phyloP scores from a whole-genome alignment of 2,329 filamentous ascomycete genomes.

The Davidsoniella australis region DNA sequence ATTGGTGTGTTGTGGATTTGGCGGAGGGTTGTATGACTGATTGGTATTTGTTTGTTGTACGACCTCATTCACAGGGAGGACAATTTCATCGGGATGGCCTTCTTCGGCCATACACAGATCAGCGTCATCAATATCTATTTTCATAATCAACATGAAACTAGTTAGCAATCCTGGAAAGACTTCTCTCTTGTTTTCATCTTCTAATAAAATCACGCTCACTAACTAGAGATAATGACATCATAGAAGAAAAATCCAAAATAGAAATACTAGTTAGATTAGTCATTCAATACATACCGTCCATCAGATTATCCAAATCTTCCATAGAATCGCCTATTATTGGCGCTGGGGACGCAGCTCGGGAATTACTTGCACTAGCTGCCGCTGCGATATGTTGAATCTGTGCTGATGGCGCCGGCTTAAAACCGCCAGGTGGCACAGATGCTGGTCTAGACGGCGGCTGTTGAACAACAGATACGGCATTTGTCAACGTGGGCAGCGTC shows the following conservation, averaged over 20 bases:
- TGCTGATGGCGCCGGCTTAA: slow-evolving; percentile 5
- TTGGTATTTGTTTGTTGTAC: background rate
- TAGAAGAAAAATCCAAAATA: no score
- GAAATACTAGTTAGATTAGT: no score
- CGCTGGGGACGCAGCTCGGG: slow-evolving; percentile 8
- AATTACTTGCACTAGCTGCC: slow-evolving; percentile 8
- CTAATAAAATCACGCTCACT: no score
- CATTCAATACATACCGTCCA: slow-evolving; percentile 15
- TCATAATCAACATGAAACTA: background rate
- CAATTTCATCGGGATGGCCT: slow-evolving; percentile 62
- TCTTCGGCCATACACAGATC: slow-evolving; percentile 56
- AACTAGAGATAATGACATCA: background rate
- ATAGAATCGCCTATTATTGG: slow-evolving; percentile 7
- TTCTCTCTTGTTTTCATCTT: no score
- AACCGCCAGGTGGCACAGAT: background rate
- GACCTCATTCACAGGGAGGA: slow-evolving; percentile 25
- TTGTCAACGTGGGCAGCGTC: background rate
- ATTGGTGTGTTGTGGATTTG: slow-evolving; percentile 13
- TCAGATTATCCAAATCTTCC: slow-evolving; percentile 14
- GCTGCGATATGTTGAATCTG: slow-evolving; percentile 20
- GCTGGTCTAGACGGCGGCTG: background rate
- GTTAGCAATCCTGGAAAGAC: background rate
- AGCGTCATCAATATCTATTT: slow-evolving; percentile 54
- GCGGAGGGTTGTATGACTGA: background rate
- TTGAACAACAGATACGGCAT: background rate